Percentiles rank a stretch among this genome's conserved stretches.
Conservation (phyloP, 208 protist species). For the Leishmania guyanensis region DNA sequence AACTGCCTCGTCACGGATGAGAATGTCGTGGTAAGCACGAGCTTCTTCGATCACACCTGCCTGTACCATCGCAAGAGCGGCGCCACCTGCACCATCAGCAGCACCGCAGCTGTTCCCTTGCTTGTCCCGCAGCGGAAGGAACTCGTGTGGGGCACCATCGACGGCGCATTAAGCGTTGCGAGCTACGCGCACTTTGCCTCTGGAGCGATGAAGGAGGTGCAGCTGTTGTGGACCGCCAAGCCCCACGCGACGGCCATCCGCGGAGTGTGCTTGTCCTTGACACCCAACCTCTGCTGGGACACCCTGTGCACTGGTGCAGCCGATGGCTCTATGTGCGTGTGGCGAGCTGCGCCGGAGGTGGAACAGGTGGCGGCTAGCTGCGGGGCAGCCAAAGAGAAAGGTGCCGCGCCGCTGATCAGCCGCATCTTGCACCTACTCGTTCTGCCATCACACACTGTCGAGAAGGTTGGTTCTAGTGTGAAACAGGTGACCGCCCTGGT, state of each 20-base stretch:
- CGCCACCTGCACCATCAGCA: slow-evolving; percentile 30
- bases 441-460: background rate
- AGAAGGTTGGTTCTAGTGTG: background rate
- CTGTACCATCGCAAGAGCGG: slow-evolving; percentile 45
- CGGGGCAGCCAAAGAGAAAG: background rate
- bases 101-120: slow-evolving; percentile 27
- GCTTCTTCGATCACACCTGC: slow-evolving; percentile 57
- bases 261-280: slow-evolving; percentile 26
- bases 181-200: slow-evolving; percentile 67
- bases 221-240: slow-evolving; percentile 23
- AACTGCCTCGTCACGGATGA: slow-evolving; percentile 59
- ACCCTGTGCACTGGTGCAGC: slow-evolving; percentile 27
- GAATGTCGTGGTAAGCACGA: slow-evolving; percentile 60
- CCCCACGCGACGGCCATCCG: slow-evolving; percentile 31
- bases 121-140: slow-evolving; percentile 61
- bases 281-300: slow-evolving; percentile 16
- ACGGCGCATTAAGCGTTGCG: slow-evolving; percentile 53
- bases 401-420: background rate
- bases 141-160: slow-evolving; percentile 57
- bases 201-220: slow-evolving; percentile 27
- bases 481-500: background rate
- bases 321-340: slow-evolving; percentile 31
- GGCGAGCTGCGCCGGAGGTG: background rate
- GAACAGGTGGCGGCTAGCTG: background rate
- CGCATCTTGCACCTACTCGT: slow-evolving; percentile 15